phyloP scores from a whole-genome alignment of 2,329 filamentous ascomycete genomes.

The Botrytis galanthina region DNA sequence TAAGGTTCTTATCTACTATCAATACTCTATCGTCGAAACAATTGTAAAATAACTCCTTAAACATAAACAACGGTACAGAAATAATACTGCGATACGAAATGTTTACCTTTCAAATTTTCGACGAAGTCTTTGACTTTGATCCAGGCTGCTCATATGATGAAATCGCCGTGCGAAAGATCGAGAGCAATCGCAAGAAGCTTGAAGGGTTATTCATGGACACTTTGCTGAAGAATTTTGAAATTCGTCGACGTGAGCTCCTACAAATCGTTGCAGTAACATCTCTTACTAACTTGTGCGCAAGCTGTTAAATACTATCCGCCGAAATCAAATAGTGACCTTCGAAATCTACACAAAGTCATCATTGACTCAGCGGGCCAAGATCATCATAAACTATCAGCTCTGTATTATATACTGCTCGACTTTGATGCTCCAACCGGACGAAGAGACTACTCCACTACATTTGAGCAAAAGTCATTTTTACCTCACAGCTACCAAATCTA shows the following conservation, averaged over 20 bases:
- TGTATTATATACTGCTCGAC: slow-evolving; percentile 83
- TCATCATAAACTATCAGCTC: slow-evolving; percentile 77
- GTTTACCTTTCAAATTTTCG: slow-evolving; percentile 65
- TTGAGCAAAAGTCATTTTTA: slow-evolving; percentile 62
- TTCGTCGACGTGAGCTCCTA: slow-evolving; percentile 60
- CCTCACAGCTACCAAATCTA: slow-evolving; percentile 76
- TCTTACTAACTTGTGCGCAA: slow-evolving; percentile 33
- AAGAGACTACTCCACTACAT: slow-evolving; percentile 52
- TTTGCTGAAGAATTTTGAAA: slow-evolving; percentile 66
- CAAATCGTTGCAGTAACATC: slow-evolving; percentile 6
- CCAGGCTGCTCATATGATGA: slow-evolving; percentile 61
- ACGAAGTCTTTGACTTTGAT: slow-evolving; percentile 63
- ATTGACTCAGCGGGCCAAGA: slow-evolving; percentile 61
- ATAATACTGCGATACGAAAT: slow-evolving; percentile 41
- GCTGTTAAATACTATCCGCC: slow-evolving; percentile 71
- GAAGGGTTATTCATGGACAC: slow-evolving; percentile 79
- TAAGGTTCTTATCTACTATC: slow-evolving; percentile 26
- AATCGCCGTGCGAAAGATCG: slow-evolving; percentile 59
- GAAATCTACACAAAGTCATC: slow-evolving; percentile 68
- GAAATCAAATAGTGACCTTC: slow-evolving; percentile 63
- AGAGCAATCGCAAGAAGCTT: slow-evolving; percentile 63
- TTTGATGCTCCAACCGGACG: slow-evolving; percentile 47
- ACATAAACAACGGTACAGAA: neutral
- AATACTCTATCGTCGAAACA: neutral
- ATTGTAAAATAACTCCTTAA: slow-evolving; percentile 9